These are phyloP conservation scores for Capsicum baccatum DNA, from an alignment of 257 asterid species.

Conservation along the genomic window DNA sequence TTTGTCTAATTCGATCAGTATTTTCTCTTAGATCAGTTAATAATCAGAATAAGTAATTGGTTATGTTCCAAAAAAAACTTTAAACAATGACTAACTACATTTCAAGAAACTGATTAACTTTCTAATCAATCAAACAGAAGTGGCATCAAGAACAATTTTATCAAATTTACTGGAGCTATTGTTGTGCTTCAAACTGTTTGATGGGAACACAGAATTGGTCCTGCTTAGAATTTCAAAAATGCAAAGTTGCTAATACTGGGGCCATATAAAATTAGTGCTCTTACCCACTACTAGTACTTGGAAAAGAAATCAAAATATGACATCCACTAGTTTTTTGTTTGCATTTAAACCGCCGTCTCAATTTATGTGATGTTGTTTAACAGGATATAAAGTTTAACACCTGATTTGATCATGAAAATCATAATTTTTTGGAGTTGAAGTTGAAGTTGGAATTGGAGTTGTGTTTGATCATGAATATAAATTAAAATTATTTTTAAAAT, in stretches of 20 bases:
- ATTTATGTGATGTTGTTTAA: not conserved
- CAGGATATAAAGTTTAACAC: not conserved
- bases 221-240: slow-evolving; percentile 20
- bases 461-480: too few species aligned
- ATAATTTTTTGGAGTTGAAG: too few species aligned
- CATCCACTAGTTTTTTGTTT: not conserved
- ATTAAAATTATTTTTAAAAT: too few species aligned
- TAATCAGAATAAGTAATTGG: not conserved
- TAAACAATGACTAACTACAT: not conserved
- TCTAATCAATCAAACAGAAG: not conserved
- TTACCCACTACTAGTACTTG: slow-evolving; percentile 19
- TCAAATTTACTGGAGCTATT: not conserved
- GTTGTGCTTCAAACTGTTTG: not conserved
- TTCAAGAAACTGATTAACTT: not conserved
- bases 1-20: not conserved
- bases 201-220: not conserved
- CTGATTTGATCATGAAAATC: too few species aligned
- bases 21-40: not conserved
- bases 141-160: not conserved
- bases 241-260: slow-evolving; percentile 17
- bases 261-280: not conserved
- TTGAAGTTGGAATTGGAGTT: too few species aligned
- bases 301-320: not conserved
- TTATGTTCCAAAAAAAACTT: too few species aligned
- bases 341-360: not conserved